Base-by-base conservation (phyloP, 768 basidiomycete species). In the Boletus eberwhitei region DNA sequence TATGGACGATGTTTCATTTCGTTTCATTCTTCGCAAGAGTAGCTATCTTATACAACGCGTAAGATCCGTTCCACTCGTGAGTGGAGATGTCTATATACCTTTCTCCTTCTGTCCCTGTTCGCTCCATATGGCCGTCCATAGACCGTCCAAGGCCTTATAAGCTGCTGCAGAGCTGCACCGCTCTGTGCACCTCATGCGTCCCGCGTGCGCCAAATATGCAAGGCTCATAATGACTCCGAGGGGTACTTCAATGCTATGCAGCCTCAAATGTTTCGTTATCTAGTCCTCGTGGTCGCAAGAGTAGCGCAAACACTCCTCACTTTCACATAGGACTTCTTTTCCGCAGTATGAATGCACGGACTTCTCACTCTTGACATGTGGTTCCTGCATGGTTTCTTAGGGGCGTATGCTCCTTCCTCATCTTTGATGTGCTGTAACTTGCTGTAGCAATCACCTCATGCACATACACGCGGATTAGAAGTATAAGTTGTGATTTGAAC, bases 1-100 rank as follows among this genome's bases (percentile, higher is more conserved):
- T 48, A 40, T 69, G 67, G 57, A 38, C 61, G 68, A 53, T 40
- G 46, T 54, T 81, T 77, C 75, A 71, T 82, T 63, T 77, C 77
- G 38, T 69, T 80, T 62, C 80, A 79, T 52, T 65, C 81, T 44
- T 75, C 53, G 54, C 51, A 64, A 55, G 34, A 39, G 56, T 56
- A 60, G 32, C 48, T 63, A 64, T 54, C 53, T 48, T 45, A 59
- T 70, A 70, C 57, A 50, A 51, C 43, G 63, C 60, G 53, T 56
- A 55, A 60, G 53, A 51, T 61, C 58, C 64, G 62, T 58, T 35
- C 54, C 47, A 52, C 49, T 57, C 58, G 57, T 59, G 7, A n/a
- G 48, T 59, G 52, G 48, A 53, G 17, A 51, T 40, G 55, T 55
- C 53, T 59, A 54, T 51, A 44, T 56, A 53, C 54, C 40, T 21